Percentiles rank a stretch among this genome's conserved stretches.
phyloP scores from a whole-genome alignment of 805 yeast genomes.

The Kuraishia borneana region DNA sequence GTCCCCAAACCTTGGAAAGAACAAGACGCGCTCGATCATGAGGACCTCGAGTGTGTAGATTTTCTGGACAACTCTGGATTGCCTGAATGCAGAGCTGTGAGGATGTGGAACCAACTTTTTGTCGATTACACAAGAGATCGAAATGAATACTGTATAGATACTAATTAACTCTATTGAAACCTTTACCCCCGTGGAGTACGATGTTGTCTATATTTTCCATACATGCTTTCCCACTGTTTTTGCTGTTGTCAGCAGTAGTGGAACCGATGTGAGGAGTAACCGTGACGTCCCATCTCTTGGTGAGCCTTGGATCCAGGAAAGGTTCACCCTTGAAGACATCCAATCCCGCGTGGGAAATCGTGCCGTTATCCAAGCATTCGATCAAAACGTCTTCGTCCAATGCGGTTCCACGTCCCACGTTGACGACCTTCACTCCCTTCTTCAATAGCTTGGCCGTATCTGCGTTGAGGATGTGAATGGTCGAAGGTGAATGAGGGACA shows the following conservation, averaged over 20 bases:
- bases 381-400: slow-evolving; percentile 41
- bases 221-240: slow-evolving; percentile 30
- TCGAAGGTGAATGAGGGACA: slow-evolving; percentile 44
- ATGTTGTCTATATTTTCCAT: slow-evolving; percentile 31
- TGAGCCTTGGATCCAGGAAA: slow-evolving; percentile 14
- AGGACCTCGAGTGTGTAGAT: slow-evolving; percentile 6
- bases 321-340: slow-evolving; percentile 58
- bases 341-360: slow-evolving; percentile 42
- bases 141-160: not conserved
- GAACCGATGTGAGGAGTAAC: slow-evolving; percentile 58
- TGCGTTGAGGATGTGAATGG: slow-evolving; percentile 34
- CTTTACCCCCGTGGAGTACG: slow-evolving; percentile 18
- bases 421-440: slow-evolving; percentile 36
- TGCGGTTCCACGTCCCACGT: slow-evolving; percentile 49
- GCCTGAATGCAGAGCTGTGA: slow-evolving; percentile 19
- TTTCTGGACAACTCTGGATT: slow-evolving; percentile 13
- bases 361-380: slow-evolving; percentile 30
- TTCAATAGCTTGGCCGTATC: slow-evolving; percentile 25
- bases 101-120: slow-evolving; percentile 20
- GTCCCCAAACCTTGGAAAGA: slow-evolving; percentile 54
- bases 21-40: slow-evolving; percentile 10
- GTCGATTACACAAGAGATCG: slow-evolving; percentile 7
- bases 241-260: slow-evolving; percentile 34
- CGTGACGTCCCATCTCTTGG: slow-evolving; percentile 28
- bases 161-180: slow-evolving; percentile 15